Conservation (phyloP, 139 green algal species). For the Pleodorina starrii region DNA sequence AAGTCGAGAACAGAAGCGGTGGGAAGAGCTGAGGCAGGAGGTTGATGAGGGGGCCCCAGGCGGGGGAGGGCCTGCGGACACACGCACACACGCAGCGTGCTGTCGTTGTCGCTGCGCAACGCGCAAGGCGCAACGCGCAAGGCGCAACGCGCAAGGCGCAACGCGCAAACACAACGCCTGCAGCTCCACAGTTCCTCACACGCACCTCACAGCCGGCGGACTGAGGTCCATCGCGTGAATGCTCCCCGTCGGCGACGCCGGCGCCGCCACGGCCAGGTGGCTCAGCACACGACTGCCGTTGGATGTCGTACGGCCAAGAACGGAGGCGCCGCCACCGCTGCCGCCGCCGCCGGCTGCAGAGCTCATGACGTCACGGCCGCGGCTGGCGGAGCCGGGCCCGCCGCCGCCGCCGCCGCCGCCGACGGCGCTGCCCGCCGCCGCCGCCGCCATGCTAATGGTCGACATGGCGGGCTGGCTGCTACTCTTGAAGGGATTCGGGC, state of each 20-base stretch:
- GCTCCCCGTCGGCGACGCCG: constrained; percentile 3
- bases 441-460: background rate
- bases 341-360: background rate
- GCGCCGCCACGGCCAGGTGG: background rate
- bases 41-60: no score
- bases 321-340: background rate
- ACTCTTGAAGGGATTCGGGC: background rate
- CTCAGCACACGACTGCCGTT: background rate
- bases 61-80: no score
- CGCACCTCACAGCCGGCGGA: background rate
- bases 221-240: constrained; percentile 35
- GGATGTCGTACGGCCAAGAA: background rate
- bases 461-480: constrained; percentile 32
- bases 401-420: background rate
- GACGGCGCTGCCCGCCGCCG: background rate
- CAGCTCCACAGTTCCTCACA: background rate
- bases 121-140: no score
- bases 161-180: background rate
- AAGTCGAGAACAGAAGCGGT: background rate
- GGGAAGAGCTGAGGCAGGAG: background rate
- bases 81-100: background rate
- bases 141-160: no score
- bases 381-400: background rate
- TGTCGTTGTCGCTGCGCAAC: no score
- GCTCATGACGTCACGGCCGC: background rate